phyloP scores from a whole-genome alignment of 345 rosid genomes.

The Eucalyptus pumila region DNA sequence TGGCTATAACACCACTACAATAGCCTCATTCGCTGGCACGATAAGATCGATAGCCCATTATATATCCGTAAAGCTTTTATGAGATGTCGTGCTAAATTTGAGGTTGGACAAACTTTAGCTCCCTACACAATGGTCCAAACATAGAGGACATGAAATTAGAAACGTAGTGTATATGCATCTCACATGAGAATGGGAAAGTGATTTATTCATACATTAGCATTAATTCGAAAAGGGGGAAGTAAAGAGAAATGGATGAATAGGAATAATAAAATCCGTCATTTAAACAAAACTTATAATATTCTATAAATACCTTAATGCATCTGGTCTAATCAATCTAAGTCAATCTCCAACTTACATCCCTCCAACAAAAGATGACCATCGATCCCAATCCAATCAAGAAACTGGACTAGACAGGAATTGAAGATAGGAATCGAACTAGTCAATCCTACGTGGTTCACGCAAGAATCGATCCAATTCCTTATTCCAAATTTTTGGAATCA shows the following conservation, averaged over 20 bases:
- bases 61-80: no score
- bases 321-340: neutral
- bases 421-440: neutral
- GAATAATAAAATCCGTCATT: no score
- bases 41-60: no score
- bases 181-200: neutral
- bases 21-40: no score
- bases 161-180: neutral
- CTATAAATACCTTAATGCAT: neutral
- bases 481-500: no score
- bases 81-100: neutral
- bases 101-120: neutral
- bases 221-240: neutral
- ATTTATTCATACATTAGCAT: neutral
- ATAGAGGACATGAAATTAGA: neutral
- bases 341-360: neutral
- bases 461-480: fast-evolving
- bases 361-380: no score
- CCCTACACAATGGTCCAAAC: neutral
- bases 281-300: no score
- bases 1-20: no score
- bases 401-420: no score
- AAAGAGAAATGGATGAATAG: neutral
- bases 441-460: fast-evolving
- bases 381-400: neutral